Conservation (phyloP, 2,329 filamentous ascomycete genomes). For the Penicillium olsonii region DNA sequence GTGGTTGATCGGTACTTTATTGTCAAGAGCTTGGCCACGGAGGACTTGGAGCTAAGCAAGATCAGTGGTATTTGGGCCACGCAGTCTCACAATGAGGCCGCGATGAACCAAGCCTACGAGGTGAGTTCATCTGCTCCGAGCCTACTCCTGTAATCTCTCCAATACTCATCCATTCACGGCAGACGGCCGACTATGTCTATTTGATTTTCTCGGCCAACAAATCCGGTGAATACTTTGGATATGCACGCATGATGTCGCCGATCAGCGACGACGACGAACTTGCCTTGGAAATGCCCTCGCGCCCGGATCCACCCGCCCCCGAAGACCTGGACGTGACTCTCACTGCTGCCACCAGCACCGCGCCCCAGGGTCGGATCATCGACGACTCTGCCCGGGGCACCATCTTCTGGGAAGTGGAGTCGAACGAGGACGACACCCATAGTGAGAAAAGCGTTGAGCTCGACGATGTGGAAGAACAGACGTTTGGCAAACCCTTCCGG, state of each 20-base stretch:
- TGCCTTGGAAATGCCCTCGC: conserved; percentile 69
- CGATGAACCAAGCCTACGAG: conserved; percentile 78
- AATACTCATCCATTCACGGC: background rate
- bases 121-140: conserved; percentile 52
- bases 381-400: conserved; percentile 92
- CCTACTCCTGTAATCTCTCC: no score
- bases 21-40: conserved; percentile 86
- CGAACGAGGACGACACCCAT: conserved; percentile 49
- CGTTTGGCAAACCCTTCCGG: conserved; percentile 88
- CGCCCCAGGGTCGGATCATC: conserved; percentile 82
- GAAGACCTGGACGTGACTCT: conserved; percentile 78
- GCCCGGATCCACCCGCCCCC: conserved; percentile 58
- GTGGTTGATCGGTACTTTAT: conserved; percentile 81
- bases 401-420: conserved; percentile 91
- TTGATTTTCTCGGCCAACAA: conserved; percentile 96
- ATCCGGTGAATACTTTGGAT: conserved; percentile 95
- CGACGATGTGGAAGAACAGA: conserved; percentile 57
- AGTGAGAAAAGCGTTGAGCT: conserved; percentile 48
- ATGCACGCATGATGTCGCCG: conserved; percentile 82
- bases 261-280: conserved; percentile 76
- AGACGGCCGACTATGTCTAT: conserved; percentile 82
- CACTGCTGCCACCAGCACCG: conserved; percentile 74
- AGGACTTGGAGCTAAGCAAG: conserved; percentile 88
- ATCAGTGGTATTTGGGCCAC: conserved; percentile 89
- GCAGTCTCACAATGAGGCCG: conserved; percentile 87